Evolutionary conservation across 164 flowering plant genomes (phyloP), one percentile per base, ranked within the genome.

Genomic region (Malania oleifera): DNA sequence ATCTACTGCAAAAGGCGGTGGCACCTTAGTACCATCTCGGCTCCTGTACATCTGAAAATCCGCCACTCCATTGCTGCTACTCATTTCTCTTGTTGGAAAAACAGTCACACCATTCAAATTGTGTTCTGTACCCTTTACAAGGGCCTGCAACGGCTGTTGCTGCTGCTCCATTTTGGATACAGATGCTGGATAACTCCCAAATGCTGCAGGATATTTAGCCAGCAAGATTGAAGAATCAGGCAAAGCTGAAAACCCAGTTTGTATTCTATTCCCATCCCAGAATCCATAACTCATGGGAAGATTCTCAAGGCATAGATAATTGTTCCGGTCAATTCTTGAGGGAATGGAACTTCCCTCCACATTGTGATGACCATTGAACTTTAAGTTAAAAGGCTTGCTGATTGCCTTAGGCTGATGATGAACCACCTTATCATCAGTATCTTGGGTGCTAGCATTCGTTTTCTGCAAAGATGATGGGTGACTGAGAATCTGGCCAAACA

Each of bases 401-500:
- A 59, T 57, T n/a, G 28, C 56, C 37, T 67, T 63, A 12, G 63
- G 58, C 53, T 54, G 46, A 13, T 43, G 46, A 18, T 63, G 67
- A 10, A 29, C 15, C 2, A 26, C 61, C 26, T 71, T 72, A 23
- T 61, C 66, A 0, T 59, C 76, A 57, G 52, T 62, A 45, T 65
- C 75, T 13, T 67, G 67, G 25, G 49, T 13, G 19, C 46, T 54
- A 15, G 77, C 27, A 66, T 26, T 60, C 12, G 63, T 46, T 62
- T 80, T 75, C 37, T 67, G 77, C 64, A 47, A 52, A 25, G 83
- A 57, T 13, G 84, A 63, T 0, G 79, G 69, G 44, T 80, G 69
- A 57, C 67, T 81, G 15, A 89, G 82, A 61, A 87, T 83, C 74
- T 87, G 63, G 38, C 98, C 98, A 72, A 87, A 93, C 20, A 92